Evolutionary conservation across 768 basidiomycete genomes (phyloP).

Genomic region (Leccinum truebloodii): DNA sequence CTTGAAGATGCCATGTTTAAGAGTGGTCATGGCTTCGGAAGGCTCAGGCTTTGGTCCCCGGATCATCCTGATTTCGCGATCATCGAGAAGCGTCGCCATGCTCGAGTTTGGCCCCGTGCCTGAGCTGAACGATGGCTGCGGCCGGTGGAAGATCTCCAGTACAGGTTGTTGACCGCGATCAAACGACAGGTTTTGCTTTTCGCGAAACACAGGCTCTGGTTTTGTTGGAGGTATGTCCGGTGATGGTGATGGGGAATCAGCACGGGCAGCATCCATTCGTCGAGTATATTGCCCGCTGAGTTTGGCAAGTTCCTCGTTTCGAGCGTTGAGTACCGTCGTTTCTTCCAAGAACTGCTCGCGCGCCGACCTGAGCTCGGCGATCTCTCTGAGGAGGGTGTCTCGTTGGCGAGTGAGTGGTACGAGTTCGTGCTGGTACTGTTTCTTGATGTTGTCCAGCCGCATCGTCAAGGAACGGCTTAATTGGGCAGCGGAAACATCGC

Average conservation of each 20-base stretch:
- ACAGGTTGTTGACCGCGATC: conserved; percentile 22
- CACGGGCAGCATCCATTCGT: conserved; percentile 57
- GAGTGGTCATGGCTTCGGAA: conserved; percentile 48
- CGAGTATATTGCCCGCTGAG: conserved; percentile 81
- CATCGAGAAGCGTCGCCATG: conserved; percentile 26
- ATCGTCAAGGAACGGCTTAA: conserved; percentile 74
- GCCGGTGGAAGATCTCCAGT: conserved; percentile 5
- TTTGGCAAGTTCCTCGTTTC: conserved; percentile 92
- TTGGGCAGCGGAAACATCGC: conserved; percentile 44
- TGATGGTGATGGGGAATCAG: conserved; percentile 15
- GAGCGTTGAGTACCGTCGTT: conserved; percentile 83
- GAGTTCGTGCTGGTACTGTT: conserved; percentile 85
- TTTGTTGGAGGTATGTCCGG: conserved; percentile 11
- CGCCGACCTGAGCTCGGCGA: conserved; percentile 81
- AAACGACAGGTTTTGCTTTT: conserved; percentile 33
- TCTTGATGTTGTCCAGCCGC: conserved; percentile 85
- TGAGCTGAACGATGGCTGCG: conserved; percentile 15
- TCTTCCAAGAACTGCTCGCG: conserved; percentile 90
- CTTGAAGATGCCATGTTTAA: conserved; percentile 64
- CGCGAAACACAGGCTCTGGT: conserved; percentile 13
- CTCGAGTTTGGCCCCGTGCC: conserved; percentile 22
- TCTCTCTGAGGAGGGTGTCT: conserved; percentile 76
- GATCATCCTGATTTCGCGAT: conserved; percentile 29
- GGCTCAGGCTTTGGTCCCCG: conserved; percentile 32
- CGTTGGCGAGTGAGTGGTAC: conserved; percentile 81